Base-by-base conservation (phyloP, 2,329 filamentous ascomycete species). In the Reticulascus tulasneorum region DNA sequence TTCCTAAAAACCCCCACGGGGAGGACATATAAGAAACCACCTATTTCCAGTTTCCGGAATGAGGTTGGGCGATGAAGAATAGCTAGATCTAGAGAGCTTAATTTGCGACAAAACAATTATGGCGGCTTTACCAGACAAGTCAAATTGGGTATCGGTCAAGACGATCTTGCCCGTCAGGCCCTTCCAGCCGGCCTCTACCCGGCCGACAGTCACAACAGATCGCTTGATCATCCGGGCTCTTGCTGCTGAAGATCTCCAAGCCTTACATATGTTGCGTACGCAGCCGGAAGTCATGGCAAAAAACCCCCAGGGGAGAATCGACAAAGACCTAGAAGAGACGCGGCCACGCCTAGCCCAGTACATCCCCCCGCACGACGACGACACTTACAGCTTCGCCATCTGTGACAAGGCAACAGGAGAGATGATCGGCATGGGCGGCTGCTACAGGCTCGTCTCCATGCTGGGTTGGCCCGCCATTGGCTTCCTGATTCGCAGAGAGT, bases 231-330 rank as follows among this genome's bases (percentile, higher is more conserved):
- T 84, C 33, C 65, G 77, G 10, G 70, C 72, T 2, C 56, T 75
- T 23, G 47, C 49, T 1, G 54, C 65, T 12, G 58, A 66, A 3
- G 78, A 84, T 52, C 58, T 74, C 2, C 54, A 61, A 2, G 68
- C 60, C 7, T 40, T 79, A n/a, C 60, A 75, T 43, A 56, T 58
- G 13, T 60, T 85, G 33, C 74, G 80, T 16, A 64, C 62, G n/a
- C 65, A 79, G 50, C 66, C 69, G 7, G 75, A 79, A 45, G 75
- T 81, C 29, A 85, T 85, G 81, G 53, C 56, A 35, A 79, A 71
- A 65, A 79, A 78, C 37, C 31, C 42, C 4, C 44, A 51, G 47
- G 68, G 66, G 38, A 35, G 45, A 6, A 46, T 59, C 9, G 71
- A 80, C 55, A 40, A 47, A 35, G 58, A 68, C 47, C 32, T 64